Percentiles rank a stretch among this genome's conserved stretches.
phyloP scores from a whole-genome alignment of 768 basidiomycete genomes.

The Hirschioporus abietinus region DNA sequence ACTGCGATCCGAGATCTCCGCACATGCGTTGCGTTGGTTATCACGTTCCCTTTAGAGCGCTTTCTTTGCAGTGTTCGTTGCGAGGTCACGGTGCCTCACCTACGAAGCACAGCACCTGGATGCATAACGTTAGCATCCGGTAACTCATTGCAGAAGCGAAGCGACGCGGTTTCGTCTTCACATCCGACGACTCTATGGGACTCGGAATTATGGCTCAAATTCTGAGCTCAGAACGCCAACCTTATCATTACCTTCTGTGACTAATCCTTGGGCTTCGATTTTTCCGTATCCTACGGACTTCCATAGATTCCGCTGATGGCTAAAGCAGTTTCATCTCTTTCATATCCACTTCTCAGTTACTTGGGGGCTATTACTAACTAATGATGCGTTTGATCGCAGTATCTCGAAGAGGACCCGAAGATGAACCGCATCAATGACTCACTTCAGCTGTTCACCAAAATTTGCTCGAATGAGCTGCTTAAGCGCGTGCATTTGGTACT shows the following conservation, averaged over 20 bases:
- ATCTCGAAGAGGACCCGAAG: slow-evolving; percentile 80
- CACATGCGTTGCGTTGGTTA: background rate
- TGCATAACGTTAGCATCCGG: background rate
- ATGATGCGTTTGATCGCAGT: slow-evolving; percentile 36
- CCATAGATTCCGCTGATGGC: slow-evolving; percentile 7
- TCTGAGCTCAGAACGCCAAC: background rate
- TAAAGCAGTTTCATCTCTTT: background rate
- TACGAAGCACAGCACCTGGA: background rate
- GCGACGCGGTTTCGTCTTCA: background rate
- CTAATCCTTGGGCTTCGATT: background rate
- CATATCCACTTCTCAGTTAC: background rate
- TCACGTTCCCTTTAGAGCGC: background rate
- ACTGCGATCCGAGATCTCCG: background rate
- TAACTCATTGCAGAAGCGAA: background rate
- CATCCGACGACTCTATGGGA: background rate
- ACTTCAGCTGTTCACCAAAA: slow-evolving; percentile 80
- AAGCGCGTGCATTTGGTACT: slow-evolving; percentile 47
- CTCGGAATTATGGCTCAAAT: background rate
- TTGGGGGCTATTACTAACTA: background rate
- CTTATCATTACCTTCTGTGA: background rate
- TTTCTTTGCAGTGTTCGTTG: background rate
- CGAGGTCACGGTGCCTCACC: background rate
- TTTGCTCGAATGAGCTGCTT: slow-evolving; percentile 75
- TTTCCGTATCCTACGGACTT: background rate
- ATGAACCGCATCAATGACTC: slow-evolving; percentile 87